Conservation (phyloP, 139 green algal genomes). For the Pycnococcus provasolii region DNA sequence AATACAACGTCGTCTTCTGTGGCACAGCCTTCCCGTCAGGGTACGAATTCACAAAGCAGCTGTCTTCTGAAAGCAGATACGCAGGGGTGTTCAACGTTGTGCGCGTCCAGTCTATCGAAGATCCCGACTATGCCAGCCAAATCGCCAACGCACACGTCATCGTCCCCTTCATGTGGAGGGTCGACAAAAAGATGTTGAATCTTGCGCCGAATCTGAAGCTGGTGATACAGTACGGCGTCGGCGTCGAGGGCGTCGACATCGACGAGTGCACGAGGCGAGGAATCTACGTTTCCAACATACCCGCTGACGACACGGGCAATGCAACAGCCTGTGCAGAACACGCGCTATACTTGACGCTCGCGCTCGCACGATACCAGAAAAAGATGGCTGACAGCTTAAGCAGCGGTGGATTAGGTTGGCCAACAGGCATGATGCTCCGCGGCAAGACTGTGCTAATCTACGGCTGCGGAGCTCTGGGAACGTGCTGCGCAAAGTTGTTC, state of each 20-base stretch:
- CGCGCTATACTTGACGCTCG: conserved; percentile 50
- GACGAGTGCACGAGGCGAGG: conserved; percentile 39
- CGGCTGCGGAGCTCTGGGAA: not conserved
- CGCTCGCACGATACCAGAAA: conserved; percentile 36
- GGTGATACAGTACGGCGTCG: conserved; percentile 57
- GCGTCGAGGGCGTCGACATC: conserved; percentile 51
- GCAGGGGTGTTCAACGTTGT: conserved; percentile 22
- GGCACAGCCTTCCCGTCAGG: conserved; percentile 9
- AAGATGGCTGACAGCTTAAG: conserved; percentile 31
- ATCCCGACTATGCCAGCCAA: conserved; percentile 18
- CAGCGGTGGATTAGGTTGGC: conserved; percentile 25
- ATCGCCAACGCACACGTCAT: conserved; percentile 37
- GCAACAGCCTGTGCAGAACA: conserved; percentile 54
- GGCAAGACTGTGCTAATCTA: conserved; percentile 32
- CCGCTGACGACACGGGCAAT: conserved; percentile 42
- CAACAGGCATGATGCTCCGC: conserved; percentile 34
- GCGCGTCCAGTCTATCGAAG: conserved; percentile 2
- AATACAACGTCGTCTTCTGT: too few relatives aligned
- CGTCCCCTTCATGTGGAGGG: conserved; percentile 42
- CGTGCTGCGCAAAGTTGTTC: not conserved
- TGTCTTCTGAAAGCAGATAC: conserved; percentile 12
- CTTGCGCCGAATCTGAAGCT: conserved; percentile 34
- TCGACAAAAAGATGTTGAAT: conserved; percentile 33
- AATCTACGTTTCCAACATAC: conserved; percentile 54
- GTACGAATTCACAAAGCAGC: conserved; percentile 33